Percentiles rank a stretch among this genome's conserved stretches.
phyloP scores from a whole-genome alignment of 768 basidiomycete genomes.

The Tubosaeta brunneosetosa region DNA sequence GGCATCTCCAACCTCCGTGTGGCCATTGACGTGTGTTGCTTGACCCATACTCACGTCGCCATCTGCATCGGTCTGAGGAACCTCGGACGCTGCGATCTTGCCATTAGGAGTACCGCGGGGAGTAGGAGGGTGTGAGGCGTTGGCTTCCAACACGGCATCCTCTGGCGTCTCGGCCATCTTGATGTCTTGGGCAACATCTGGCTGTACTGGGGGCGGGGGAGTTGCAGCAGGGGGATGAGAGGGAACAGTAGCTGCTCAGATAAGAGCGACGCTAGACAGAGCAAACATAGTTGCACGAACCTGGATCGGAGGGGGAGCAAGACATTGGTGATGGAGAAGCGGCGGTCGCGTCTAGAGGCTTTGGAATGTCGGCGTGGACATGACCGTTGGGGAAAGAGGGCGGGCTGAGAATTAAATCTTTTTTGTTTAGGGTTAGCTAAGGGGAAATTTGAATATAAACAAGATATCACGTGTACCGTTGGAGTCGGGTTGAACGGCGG shows the following conservation, averaged over 20 bases:
- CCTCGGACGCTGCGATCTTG: constrained; percentile 31
- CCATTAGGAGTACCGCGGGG: constrained; percentile 16
- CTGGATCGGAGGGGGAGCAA: constrained; percentile 47
- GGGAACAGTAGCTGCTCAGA: constrained; percentile 39
- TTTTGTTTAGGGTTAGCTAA: constrained; percentile 37
- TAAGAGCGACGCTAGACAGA: constrained; percentile 24
- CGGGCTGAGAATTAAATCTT: constrained; percentile 20
- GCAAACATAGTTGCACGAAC: constrained; percentile 34
- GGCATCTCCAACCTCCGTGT: constrained; percentile 4
- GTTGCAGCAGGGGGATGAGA: constrained; percentile 44
- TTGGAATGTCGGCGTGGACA: constrained; percentile 43
- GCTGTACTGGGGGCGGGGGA: constrained; percentile 42
- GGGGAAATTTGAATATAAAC: constrained; percentile 24
- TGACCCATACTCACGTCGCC: constrained; percentile 32
- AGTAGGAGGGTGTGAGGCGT: constrained; percentile 3
- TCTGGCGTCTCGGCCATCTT: constrained; percentile 44
- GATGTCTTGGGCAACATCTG: constrained; percentile 48
- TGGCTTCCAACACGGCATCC: constrained; percentile 12
- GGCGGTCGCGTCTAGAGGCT: constrained; percentile 36
- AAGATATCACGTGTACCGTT: constrained; percentile 40
- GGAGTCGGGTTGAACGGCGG: constrained; percentile 21
- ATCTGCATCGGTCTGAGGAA: constrained; percentile 19
- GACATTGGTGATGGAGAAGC: constrained; percentile 31
- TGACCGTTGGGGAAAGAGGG: constrained; percentile 60
- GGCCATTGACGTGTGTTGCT: constrained; percentile 23